phyloP scores from a whole-genome alignment of 768 basidiomycete species.

The Lactarius psammicola region DNA sequence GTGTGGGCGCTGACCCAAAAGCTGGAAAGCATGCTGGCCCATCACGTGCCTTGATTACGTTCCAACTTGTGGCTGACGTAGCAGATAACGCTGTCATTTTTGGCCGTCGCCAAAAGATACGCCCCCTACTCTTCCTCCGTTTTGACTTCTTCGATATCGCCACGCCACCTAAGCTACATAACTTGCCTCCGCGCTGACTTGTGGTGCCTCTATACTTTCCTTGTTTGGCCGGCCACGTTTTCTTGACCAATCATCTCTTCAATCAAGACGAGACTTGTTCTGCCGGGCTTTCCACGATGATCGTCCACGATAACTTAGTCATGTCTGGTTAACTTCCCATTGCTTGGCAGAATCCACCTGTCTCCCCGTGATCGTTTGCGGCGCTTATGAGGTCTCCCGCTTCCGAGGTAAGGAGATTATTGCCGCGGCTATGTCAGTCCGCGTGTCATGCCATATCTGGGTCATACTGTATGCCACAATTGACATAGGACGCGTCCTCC shows the following conservation, averaged over 20 bases:
- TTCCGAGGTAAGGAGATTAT: background rate
- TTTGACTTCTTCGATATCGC: background rate
- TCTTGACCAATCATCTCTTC: background rate
- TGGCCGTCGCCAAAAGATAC: background rate
- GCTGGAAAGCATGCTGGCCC: constrained; percentile 2
- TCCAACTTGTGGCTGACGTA: no score
- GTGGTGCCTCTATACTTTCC: background rate
- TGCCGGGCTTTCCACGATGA: background rate
- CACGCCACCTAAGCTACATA: background rate
- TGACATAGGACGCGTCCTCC: background rate
- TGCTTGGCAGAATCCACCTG: background rate
- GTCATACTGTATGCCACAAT: background rate
- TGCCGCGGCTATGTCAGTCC: background rate
- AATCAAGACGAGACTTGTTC: background rate
- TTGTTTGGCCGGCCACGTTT: background rate
- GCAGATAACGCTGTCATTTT: background rate
- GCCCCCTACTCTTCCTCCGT: background rate
- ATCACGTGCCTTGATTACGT: constrained; percentile 11
- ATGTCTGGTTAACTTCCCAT: background rate
- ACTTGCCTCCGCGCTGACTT: background rate
- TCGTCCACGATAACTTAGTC: background rate
- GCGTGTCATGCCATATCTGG: background rate
- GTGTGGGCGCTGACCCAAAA: constrained; percentile 15
- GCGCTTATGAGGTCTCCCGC: background rate
- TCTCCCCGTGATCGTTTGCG: background rate